These are phyloP conservation scores for Candida tallmaniae DNA, from an alignment of 805 yeast genomes.

Conservation along the genomic window DNA sequence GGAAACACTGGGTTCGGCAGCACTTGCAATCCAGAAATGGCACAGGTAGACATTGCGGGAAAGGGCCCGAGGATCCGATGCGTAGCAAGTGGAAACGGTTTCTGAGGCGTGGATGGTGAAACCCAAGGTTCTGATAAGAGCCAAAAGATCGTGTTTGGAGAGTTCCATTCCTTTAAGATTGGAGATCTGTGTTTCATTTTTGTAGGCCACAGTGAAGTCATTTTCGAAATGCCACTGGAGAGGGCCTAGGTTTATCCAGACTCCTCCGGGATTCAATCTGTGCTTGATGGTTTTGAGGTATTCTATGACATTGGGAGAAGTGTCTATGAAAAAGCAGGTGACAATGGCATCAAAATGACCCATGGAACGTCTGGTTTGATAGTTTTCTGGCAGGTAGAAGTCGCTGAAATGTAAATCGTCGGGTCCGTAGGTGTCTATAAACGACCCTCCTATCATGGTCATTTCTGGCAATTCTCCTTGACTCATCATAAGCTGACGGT, in stretches of 20 bases:
- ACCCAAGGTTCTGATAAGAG: neutral
- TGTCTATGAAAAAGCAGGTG: slow-evolving; percentile 62
- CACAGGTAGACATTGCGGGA: slow-evolving; percentile 58
- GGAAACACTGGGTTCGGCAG: no score
- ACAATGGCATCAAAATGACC: slow-evolving; percentile 40
- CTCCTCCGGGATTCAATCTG: slow-evolving; percentile 41
- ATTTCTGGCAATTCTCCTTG: slow-evolving; percentile 21
- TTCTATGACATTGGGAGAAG: slow-evolving; percentile 56
- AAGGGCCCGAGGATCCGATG: slow-evolving; percentile 45
- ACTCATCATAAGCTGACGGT: slow-evolving; percentile 19
- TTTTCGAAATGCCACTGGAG: slow-evolving; percentile 69
- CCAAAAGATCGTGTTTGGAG: slow-evolving; percentile 48
- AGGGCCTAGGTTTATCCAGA: slow-evolving; percentile 68
- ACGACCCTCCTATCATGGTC: slow-evolving; percentile 74
- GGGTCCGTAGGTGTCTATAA: slow-evolving; percentile 63
- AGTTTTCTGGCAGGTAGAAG: slow-evolving; percentile 21
- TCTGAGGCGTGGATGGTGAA: neutral
- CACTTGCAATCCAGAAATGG: slow-evolving; percentile 65
- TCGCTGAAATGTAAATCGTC: slow-evolving; percentile 29
- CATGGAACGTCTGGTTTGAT: slow-evolving; percentile 40
- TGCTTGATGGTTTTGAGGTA: slow-evolving; percentile 47
- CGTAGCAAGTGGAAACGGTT: slow-evolving; percentile 38
- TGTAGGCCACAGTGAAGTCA: slow-evolving; percentile 24
- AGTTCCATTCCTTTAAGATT: slow-evolving; percentile 57
- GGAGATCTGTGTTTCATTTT: slow-evolving; percentile 13